Conservation (phyloP, 768 basidiomycete genomes). For the Pleurotus ostreatus region DNA sequence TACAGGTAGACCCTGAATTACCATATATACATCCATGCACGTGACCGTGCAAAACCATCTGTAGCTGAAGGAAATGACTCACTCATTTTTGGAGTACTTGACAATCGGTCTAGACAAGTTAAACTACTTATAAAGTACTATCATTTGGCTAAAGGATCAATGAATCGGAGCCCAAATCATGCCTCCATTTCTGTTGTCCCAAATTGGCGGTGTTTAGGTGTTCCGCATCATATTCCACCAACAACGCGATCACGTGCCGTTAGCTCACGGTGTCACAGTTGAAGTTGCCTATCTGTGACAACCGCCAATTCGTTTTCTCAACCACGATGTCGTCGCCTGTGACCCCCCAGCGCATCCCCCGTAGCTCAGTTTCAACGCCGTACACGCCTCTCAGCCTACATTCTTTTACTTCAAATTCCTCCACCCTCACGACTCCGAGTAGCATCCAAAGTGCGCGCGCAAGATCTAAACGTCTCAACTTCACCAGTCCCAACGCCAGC, state of each 20-base stretch:
- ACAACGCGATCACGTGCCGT: constrained; percentile 6
- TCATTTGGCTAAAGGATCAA: too few species aligned
- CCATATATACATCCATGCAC: too few species aligned
- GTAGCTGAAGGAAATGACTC: too few species aligned
- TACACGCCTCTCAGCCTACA: constrained; percentile 70
- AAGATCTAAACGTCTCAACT: constrained; percentile 8
- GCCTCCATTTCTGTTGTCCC: too few species aligned
- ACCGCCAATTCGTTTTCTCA: neutral
- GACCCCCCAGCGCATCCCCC: constrained; percentile 12
- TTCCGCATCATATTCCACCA: too few species aligned
- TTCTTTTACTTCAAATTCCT: constrained; percentile 53
- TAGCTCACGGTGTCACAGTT: constrained; percentile 6
- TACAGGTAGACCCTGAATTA: too few species aligned
- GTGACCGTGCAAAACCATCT: too few species aligned
- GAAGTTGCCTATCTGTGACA: neutral
- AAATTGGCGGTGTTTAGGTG: too few species aligned
- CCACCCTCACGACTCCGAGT: constrained; percentile 59
- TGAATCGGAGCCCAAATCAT: too few species aligned
- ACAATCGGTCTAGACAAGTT: too few species aligned
- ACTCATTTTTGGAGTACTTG: too few species aligned
- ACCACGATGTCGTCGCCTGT: constrained; percentile 11
- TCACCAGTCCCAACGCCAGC: constrained; percentile 9
- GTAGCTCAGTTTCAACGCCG: constrained; percentile 37
- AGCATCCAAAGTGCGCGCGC: constrained; percentile 24
- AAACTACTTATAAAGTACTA: too few species aligned